Conservation (phyloP, 2,329 filamentous ascomycete genomes). For the Fusarium begoniae region DNA sequence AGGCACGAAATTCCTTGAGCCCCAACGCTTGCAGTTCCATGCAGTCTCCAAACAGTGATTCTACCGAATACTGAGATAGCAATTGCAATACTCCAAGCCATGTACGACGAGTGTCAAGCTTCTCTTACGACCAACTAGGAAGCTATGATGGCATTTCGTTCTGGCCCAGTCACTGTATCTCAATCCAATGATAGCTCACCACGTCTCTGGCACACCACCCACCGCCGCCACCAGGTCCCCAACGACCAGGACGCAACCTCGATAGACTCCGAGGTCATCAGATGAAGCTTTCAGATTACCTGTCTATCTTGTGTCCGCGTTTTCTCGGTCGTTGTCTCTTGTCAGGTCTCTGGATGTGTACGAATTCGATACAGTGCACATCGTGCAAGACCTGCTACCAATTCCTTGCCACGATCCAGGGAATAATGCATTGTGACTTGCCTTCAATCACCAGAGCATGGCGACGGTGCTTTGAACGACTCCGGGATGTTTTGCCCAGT, state of each 20-base stretch:
- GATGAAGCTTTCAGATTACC: constrained; percentile 21
- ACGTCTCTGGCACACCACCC: constrained; percentile 49
- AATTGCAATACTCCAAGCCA: constrained; percentile 14
- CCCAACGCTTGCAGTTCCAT: background rate
- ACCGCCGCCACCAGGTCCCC: constrained; percentile 38
- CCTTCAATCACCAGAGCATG: constrained; percentile 21
- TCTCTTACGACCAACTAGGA: constrained; percentile 14
- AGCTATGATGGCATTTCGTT: constrained; percentile 30
- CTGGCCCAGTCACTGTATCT: constrained; percentile 37
- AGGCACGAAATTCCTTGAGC: background rate
- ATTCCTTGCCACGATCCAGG: background rate
- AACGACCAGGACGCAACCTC: constrained; percentile 31
- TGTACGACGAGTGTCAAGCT: constrained; percentile 32
- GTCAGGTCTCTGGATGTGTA: background rate
- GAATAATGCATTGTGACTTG: background rate
- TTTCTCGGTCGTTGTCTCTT: constrained; percentile 12
- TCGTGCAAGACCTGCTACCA: background rate
- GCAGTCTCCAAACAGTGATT: constrained; percentile 5
- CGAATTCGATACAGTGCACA: constrained; percentile 3
- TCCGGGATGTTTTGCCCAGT: constrained; percentile 37
- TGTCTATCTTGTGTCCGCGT: background rate
- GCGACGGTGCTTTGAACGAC: constrained; percentile 23
- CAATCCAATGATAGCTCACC: constrained; percentile 48
- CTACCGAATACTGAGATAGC: background rate
- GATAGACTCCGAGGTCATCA: constrained; percentile 32